Base-by-base conservation (phyloP, 139 green algal species). In the Gonium pectorale region DNA sequence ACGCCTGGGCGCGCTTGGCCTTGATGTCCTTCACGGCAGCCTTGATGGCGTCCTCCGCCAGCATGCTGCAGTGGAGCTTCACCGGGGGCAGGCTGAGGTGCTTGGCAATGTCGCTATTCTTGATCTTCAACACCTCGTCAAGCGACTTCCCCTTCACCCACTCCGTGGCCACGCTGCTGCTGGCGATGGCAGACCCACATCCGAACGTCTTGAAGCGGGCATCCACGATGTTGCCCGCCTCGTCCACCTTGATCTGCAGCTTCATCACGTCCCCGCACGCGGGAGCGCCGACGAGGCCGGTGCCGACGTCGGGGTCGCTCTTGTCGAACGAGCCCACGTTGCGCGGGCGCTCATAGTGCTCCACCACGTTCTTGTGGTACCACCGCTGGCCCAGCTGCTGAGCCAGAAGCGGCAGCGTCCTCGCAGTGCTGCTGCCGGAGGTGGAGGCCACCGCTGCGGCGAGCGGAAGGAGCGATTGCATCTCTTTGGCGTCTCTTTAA, bases 241-340 rank as follows among this genome's bases (percentile, higher is more conserved):
- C 95, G 59, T 98, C 35, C 40, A 95, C 95, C 88, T 92, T 97
- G 85, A 99, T 99, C 88, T 99, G 97, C 72, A 99, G 93, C 93
- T 99, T 99, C 97, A 99, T 99, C 6, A 99, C 97, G 77, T 99
- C 97, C n/a, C 97, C 97, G 72, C 97, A 99, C 9, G 97, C 97
- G 24, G 96, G 96, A 0, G 96, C 96, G 31, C 96, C 96, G 1
- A 98, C 96, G 9, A 98, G 89, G 26, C 96, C 95, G 15, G 95
- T 98, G 46, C 94, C 94, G 0, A 99, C 97, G 85, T 96, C 94
- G 29, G 91, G 88, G 62, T 99, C 97, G 38, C 85, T 93, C 91
- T 99, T 99, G 87, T 98, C 92, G 75, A 99, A 98, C n/a, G 92
- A 94, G 33, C 97, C 97, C 15, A 99, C 97, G 83, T 99, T 99